Percentiles rank a stretch among this genome's conserved stretches.
Evolutionary conservation across 2,329 filamentous ascomycete genomes (phyloP).

Genomic region (Dothideomycetes sp.): DNA sequence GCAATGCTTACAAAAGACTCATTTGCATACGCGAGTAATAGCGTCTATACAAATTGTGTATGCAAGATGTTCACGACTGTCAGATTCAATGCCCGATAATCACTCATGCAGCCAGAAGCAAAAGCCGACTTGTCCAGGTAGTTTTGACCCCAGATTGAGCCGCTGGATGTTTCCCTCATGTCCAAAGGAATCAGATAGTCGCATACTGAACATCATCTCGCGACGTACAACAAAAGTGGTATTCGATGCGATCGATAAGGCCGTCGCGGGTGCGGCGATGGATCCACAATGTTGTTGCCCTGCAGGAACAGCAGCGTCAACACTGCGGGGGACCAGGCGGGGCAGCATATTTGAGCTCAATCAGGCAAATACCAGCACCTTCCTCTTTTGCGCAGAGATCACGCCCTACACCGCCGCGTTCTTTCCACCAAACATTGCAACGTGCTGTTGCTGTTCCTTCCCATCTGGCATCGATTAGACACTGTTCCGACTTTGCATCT

Average conservation of each 20-base stretch:
- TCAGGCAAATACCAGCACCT: conserved; percentile 1
- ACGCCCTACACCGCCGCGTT: conserved; percentile 7
- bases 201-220: too few species aligned
- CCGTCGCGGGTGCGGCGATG: conserved; percentile 4
- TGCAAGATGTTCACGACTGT: too few species aligned
- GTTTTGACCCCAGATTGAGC: too few species aligned
- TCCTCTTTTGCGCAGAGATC: conserved; percentile 10
- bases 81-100: too few species aligned
- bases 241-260: conserved; percentile 10
- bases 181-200: too few species aligned
- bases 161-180: too few species aligned
- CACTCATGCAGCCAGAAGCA: too few species aligned
- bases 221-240: too few species aligned
- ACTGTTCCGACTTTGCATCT: conserved; percentile 25
- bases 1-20: too few species aligned
- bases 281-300: conserved; percentile 8
- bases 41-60: too few species aligned
- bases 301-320: conserved; percentile 11
- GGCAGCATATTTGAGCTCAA: conserved; percentile 10
- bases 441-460: conserved; percentile 1
- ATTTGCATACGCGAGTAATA: too few species aligned
- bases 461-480: conserved; percentile 13
- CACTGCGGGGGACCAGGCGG: conserved; percentile 13
- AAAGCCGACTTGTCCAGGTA: too few species aligned
- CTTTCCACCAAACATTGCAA: not conserved